A percentile compares a stretch with the other conserved stretches of the same genome.
phyloP scores from a whole-genome alignment of 2,329 filamentous ascomycete genomes.

The Huntiella moniliformis region DNA sequence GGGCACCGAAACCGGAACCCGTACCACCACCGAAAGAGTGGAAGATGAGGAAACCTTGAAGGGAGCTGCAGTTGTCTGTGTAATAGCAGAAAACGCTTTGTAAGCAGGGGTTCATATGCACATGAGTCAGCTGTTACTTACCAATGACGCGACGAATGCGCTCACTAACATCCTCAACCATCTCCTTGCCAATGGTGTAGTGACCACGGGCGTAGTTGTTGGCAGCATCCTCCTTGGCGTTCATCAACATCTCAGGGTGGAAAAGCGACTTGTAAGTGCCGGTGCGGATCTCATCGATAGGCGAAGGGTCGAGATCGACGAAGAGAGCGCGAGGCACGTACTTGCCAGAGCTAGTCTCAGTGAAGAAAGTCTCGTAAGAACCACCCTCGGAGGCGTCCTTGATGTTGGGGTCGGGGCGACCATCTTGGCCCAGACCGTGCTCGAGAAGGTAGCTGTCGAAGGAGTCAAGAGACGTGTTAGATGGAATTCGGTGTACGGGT shows the following conservation, averaged over 20 bases:
- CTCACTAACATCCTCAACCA: conserved; percentile 52
- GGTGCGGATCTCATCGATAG: conserved; percentile 56
- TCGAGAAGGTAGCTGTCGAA: conserved; percentile 47
- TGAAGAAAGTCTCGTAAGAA: conserved; percentile 57
- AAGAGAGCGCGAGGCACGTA: conserved; percentile 56
- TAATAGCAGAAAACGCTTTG: too few relatives aligned
- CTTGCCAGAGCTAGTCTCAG: conserved; percentile 52
- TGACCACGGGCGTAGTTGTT: conserved; percentile 63
- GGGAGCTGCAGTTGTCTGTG: conserved; percentile 53
- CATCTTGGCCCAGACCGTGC: conserved; percentile 48
- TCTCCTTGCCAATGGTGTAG: conserved; percentile 61
- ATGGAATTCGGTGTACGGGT: background rate
- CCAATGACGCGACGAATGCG: conserved; percentile 50
- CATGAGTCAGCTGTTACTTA: conserved; percentile 20
- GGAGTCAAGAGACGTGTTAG: background rate
- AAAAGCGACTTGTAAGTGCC: conserved; percentile 49
- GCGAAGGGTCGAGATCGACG: conserved; percentile 53
- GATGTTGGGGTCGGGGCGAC: conserved; percentile 41
- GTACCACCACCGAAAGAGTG: conserved; percentile 59
- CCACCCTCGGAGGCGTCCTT: conserved; percentile 41
- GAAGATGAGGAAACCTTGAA: conserved; percentile 58
- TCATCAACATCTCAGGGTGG: conserved; percentile 54
- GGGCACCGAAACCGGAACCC: conserved; percentile 53
- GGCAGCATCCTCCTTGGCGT: conserved; percentile 58
- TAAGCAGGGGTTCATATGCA: background rate